Percentiles rank a stretch among this genome's conserved stretches.
Evolutionary conservation across 129 eudicot species (phyloP).

Genomic region (Lactuca sativa): DNA sequence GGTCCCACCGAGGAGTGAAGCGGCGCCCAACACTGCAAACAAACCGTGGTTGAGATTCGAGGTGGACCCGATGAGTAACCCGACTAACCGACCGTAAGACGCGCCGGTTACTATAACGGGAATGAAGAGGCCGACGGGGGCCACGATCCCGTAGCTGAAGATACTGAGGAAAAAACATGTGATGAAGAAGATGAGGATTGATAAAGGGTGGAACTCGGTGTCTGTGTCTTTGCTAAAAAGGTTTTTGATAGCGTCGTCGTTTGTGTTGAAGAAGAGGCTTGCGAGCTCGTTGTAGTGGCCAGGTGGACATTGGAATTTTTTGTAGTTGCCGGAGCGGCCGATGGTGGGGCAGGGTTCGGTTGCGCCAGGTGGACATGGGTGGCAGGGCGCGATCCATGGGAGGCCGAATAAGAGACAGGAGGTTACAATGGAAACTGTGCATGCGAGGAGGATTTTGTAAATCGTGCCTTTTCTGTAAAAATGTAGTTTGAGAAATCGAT

Average conservation of each 20-base stretch:
- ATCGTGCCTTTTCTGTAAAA: conserved; percentile 62
- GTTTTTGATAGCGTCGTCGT: conserved; percentile 88
- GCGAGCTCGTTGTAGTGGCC: conserved; percentile 89
- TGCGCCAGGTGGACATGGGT: conserved; percentile 66
- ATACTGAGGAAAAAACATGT: conserved; percentile 78
- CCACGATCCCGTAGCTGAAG: conserved; percentile 80
- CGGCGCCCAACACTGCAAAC: conserved; percentile 85
- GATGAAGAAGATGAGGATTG: conserved; percentile 67
- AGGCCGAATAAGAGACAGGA: conserved; percentile 80
- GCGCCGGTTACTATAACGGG: conserved; percentile 92
- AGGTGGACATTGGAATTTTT: conserved; percentile 79
- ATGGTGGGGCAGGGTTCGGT: conserved; percentile 87
- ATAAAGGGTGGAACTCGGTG: conserved; percentile 58
- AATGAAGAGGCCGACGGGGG: conserved; percentile 86
- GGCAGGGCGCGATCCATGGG: conserved; percentile 87
- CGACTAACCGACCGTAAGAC: conserved; percentile 82
- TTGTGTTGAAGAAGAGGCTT: conserved; percentile 87
- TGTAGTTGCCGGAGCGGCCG: conserved; percentile 87
- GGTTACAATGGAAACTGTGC: conserved; percentile 69
- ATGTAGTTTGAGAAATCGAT: conserved; percentile 4
- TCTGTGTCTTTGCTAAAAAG: conserved; percentile 75
- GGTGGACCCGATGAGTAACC: conserved; percentile 54
- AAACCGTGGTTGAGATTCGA: conserved; percentile 82
- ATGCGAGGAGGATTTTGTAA: conserved; percentile 64
- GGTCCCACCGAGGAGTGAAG: conserved; percentile 91